Conservation (phyloP, 1,139 yeast genomes). For the Candida pseudoviswanathii region DNA sequence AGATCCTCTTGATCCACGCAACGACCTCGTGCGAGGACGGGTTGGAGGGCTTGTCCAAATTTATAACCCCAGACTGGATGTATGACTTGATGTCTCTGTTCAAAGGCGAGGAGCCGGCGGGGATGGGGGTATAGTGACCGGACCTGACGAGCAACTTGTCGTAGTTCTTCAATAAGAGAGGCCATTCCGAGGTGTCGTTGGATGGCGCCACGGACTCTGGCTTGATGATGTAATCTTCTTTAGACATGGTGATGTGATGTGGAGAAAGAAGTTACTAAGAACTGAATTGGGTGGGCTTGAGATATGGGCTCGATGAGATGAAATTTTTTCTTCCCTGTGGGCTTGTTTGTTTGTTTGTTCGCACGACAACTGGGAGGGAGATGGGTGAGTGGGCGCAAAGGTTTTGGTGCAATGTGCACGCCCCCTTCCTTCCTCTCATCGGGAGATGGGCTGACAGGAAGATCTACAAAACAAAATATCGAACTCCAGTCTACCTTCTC, state of each 20-base stretch:
- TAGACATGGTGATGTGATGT: constrained; percentile 42
- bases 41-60: constrained; percentile 95
- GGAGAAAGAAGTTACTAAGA: too few relatives aligned
- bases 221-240: constrained; percentile 76
- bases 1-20: constrained; percentile 96
- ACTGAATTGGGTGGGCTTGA: too few relatives aligned
- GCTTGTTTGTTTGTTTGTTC: neutral
- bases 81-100: constrained; percentile 92
- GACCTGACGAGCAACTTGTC: constrained; percentile 93
- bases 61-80: constrained; percentile 92
- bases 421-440: too few relatives aligned
- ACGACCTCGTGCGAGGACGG: constrained; percentile 99
- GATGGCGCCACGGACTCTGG: constrained; percentile 83
- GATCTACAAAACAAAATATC: too few relatives aligned
- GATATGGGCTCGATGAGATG: neutral
- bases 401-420: neutral
- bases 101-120: constrained; percentile 91
- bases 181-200: constrained; percentile 93
- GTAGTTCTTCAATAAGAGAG: constrained; percentile 87
- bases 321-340: constrained; percentile 1
- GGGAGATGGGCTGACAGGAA: too few relatives aligned
- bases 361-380: too few relatives aligned
- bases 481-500: too few relatives aligned
- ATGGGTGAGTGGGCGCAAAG: neutral
- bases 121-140: constrained; percentile 96